phyloP scores from a whole-genome alignment of 179 eudicot genomes.

The Silene coronaria region DNA sequence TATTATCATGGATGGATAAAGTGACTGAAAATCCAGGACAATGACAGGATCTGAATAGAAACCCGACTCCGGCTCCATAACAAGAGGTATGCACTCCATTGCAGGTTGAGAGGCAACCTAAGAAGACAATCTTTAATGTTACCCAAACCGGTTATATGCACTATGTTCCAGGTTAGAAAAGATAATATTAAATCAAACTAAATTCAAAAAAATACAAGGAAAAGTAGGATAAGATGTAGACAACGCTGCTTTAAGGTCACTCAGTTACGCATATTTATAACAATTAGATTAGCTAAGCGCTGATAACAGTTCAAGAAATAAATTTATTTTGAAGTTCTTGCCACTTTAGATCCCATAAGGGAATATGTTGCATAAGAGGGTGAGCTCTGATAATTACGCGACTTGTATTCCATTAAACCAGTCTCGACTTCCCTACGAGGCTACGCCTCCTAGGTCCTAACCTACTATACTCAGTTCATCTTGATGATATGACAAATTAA shows the following conservation, averaged over 20 bases:
- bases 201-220: neutral
- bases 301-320: constrained; percentile 81
- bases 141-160: neutral
- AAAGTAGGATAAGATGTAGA: constrained; percentile 9
- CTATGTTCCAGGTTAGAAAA: constrained; percentile 2
- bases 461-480: neutral
- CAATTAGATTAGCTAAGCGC: no score
- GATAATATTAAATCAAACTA: neutral
- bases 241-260: neutral
- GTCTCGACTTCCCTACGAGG: constrained; percentile 99
- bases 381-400: constrained; percentile 88
- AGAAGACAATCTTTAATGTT: constrained; percentile 16
- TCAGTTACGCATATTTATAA: no score
- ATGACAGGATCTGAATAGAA: constrained; percentile 96
- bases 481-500: neutral
- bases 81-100: constrained; percentile 97
- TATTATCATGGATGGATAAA: constrained; percentile 96
- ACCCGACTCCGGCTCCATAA: constrained; percentile 99
- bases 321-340: constrained; percentile 94
- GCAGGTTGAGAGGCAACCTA: constrained; percentile 98
- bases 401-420: constrained; percentile 94
- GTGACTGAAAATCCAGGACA: constrained; percentile 97
- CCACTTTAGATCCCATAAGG: constrained; percentile 95
- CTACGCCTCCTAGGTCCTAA: no score
- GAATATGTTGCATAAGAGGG: constrained; percentile 98